These are phyloP conservation scores for Onygenales sp. DNA, from an alignment of 2,329 filamentous ascomycete genomes.

Conservation along the genomic window DNA sequence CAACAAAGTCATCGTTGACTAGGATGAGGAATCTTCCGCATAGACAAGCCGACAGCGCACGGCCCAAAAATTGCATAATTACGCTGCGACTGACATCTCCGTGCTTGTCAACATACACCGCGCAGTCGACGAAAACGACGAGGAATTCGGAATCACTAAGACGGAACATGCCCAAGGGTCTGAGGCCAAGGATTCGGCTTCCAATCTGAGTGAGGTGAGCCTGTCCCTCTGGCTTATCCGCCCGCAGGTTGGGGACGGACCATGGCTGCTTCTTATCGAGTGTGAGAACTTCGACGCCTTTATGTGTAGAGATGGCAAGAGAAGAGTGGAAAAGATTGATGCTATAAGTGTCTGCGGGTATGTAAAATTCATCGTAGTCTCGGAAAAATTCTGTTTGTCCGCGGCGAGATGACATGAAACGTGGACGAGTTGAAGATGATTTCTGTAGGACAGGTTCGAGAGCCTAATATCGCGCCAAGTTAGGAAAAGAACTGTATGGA, in stretches of 20 bases:
- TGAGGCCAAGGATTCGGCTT: constrained; percentile 68
- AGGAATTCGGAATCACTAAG: constrained; percentile 88
- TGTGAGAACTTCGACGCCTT: constrained; percentile 91
- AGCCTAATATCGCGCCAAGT: constrained; percentile 43
- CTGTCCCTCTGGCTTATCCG: constrained; percentile 49
- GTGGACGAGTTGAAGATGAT: constrained; percentile 70
- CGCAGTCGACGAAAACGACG: constrained; percentile 88
- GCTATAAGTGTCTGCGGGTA: constrained; percentile 86
- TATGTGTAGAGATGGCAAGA: constrained; percentile 80
- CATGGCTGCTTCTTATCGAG: constrained; percentile 95
- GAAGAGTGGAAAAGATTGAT: constrained; percentile 95
- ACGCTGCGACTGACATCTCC: constrained; percentile 89
- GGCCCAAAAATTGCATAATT: constrained; percentile 98
- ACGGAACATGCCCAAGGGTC: constrained; percentile 91
- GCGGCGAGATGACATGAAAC: constrained; percentile 48
- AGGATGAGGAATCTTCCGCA: constrained; percentile 86
- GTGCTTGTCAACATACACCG: constrained; percentile 96
- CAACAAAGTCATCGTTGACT: constrained; percentile 93
- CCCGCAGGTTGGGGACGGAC: constrained; percentile 72
- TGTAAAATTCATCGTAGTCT: constrained; percentile 98
- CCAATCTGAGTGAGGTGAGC: constrained; percentile 73
- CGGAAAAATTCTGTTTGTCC: constrained; percentile 91
- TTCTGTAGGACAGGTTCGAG: constrained; percentile 94
- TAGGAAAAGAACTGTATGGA: background rate
- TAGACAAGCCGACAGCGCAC: constrained; percentile 75